phyloP scores from a whole-genome alignment of 78 protist genomes.

The Isochrysis galbana region DNA sequence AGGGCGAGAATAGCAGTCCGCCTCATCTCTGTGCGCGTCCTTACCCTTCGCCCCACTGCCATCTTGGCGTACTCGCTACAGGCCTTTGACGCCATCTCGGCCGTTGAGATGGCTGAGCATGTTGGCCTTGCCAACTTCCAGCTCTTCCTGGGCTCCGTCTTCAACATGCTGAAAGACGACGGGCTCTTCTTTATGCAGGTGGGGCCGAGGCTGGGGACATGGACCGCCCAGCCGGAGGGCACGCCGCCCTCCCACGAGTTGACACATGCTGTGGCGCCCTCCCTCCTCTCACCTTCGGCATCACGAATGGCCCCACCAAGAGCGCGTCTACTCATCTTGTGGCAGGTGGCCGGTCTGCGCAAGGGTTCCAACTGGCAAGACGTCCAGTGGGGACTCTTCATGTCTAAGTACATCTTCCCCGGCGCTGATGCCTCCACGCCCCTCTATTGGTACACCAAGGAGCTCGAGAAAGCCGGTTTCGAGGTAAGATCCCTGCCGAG shows the following conservation, averaged over 20 bases:
- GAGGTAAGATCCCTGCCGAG: too few species aligned
- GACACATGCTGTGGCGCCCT: not conserved
- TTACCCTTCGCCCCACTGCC: too few species aligned
- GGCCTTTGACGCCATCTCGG: slow-evolving; percentile 33
- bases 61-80: too few species aligned
- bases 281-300: not conserved
- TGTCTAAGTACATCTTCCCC: slow-evolving; percentile 66
- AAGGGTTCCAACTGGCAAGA: slow-evolving; percentile 50
- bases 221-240: not conserved
- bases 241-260: not conserved
- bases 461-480: slow-evolving; percentile 57
- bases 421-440: slow-evolving; percentile 62
- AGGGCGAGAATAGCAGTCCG: too few species aligned
- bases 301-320: too few species aligned
- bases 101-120: slow-evolving; percentile 68
- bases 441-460: slow-evolving; percentile 40
- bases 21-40: too few species aligned
- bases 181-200: slow-evolving; percentile 54
- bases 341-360: slow-evolving; percentile 61
- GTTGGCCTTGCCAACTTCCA: slow-evolving; percentile 55
- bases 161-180: slow-evolving; percentile 35
- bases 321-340: too few species aligned
- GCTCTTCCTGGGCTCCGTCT: not conserved
- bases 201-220: too few species aligned
- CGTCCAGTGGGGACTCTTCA: slow-evolving; percentile 61